These are phyloP conservation scores for Ormosia emarginata DNA, from an alignment of 306 rosid genomes.

Conservation along the genomic window DNA sequence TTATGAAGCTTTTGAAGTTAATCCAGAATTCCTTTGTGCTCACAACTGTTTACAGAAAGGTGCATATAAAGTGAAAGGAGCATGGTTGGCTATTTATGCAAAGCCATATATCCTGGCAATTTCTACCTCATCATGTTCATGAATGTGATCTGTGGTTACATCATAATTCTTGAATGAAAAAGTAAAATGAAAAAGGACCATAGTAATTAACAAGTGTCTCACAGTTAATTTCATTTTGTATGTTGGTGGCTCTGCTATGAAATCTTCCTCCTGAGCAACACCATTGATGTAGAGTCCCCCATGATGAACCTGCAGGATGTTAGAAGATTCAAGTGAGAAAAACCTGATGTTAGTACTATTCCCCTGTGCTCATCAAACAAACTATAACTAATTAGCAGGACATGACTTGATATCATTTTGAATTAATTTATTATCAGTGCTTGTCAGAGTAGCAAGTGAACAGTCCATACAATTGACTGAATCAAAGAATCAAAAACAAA, in stretches of 20 bases:
- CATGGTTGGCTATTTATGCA: not conserved
- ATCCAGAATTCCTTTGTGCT: not conserved
- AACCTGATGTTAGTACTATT: not conserved
- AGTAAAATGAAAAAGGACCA: constrained; percentile 3
- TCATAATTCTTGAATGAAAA: not conserved
- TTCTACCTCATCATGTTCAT: not conserved
- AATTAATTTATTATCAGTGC: not conserved
- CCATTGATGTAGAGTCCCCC: constrained; percentile 82
- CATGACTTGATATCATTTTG: not conserved
- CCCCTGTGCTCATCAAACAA: not conserved
- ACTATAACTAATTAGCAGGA: not conserved
- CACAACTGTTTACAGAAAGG: not conserved
- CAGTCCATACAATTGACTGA: not conserved
- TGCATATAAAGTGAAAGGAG: not conserved
- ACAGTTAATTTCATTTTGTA: constrained; percentile 51
- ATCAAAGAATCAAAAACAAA: not conserved
- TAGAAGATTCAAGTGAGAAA: constrained; percentile 11
- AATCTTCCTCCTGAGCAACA: constrained; percentile 59
- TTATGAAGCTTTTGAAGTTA: not conserved
- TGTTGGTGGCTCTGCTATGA: constrained; percentile 52
- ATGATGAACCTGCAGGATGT: constrained; percentile 46
- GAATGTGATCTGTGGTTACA: not conserved
- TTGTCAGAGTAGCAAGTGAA: not conserved
- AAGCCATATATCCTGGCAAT: not conserved
- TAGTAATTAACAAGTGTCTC: constrained; percentile 20